Base-by-base conservation (phyloP, 2,329 filamentous ascomycete species). In the Pseudogymnoascus sp. region DNA sequence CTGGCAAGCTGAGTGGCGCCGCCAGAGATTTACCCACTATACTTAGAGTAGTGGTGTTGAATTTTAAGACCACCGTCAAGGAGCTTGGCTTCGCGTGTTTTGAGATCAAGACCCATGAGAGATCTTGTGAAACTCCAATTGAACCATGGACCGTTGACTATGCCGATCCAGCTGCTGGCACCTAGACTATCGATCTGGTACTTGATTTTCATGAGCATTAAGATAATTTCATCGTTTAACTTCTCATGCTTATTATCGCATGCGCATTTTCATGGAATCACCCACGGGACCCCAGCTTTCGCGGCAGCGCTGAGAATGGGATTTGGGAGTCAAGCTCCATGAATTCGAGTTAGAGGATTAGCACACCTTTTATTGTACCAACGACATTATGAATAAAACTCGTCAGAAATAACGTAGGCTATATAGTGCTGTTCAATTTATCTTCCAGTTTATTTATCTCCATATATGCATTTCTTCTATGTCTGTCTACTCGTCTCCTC, bases 11-110 rank as follows among this genome's bases (percentile, higher is more conserved):
- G 2, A 83, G 69, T 0, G 83, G 68, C 0, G 70, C 73, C 1
- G 83, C 82, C 10, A 85, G 75, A 0, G 81, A 83, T 1, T 79
- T 75, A 0, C 81, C 84, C 59, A 79, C 78, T 69, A 83, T 79
- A 26, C 73, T 64, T 73, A 77, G 79, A 0, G 81, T 84, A 6
- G 74, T 77, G 0, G 72, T 75, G 19, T 74, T 77, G 62, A 79
- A 74, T 39, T 39, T 69, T 74, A 8, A 72, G 76, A 1, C 80
- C 80, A 16, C 83, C 81, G 63, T 84, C 83, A 63, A 77, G 82
- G 16, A 82, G 68, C 0, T 76, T 78, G 14, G 78, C 69, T 11
- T 71, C 71, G 0, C 72, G 72, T 52, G 77, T 74, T 14, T 72
- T 66, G 52, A 83, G 71, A 62, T 83, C 78, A 70, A 83, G 80